Evolutionary conservation across 331 rosid genomes (phyloP).

Genomic region (Ulmus americana): DNA sequence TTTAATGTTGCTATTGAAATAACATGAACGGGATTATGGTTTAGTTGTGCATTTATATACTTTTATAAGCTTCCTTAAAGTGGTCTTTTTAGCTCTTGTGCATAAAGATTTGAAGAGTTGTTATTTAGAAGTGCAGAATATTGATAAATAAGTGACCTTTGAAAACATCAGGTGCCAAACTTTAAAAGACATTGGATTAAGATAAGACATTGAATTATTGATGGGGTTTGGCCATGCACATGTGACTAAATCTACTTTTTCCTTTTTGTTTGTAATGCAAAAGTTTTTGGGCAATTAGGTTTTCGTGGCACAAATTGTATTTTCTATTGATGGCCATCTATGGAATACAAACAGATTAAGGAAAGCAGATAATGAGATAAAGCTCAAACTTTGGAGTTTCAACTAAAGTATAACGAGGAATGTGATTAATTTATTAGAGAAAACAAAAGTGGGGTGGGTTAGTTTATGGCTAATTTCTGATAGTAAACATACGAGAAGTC

Average conservation of each 20-base stretch:
- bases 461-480: neutral
- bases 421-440: neutral
- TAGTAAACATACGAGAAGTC: too few relatives aligned
- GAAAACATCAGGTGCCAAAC: too few relatives aligned
- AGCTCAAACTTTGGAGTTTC: neutral
- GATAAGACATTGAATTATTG: neutral
- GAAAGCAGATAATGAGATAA: conserved; percentile 8
- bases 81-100: neutral
- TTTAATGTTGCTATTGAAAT: neutral
- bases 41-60: neutral
- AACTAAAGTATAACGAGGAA: neutral
- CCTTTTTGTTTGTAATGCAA: conserved; percentile 1
- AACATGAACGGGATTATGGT: neutral
- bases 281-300: neutral
- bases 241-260: conserved; percentile 1
- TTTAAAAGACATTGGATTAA: too few relatives aligned
- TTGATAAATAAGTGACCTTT: too few relatives aligned
- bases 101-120: neutral
- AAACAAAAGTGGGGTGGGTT: neutral
- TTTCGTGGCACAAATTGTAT: neutral
- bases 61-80: neutral
- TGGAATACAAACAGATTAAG: neutral
- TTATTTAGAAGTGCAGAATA: too few relatives aligned
- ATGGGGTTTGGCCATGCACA: conserved; percentile 18
- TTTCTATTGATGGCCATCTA: neutral